A percentile compares a stretch with the other conserved stretches of the same genome.
phyloP scores from a whole-genome alignment of 495 filamentous ascomycete species.

The Penicillium dipodomyicola region DNA sequence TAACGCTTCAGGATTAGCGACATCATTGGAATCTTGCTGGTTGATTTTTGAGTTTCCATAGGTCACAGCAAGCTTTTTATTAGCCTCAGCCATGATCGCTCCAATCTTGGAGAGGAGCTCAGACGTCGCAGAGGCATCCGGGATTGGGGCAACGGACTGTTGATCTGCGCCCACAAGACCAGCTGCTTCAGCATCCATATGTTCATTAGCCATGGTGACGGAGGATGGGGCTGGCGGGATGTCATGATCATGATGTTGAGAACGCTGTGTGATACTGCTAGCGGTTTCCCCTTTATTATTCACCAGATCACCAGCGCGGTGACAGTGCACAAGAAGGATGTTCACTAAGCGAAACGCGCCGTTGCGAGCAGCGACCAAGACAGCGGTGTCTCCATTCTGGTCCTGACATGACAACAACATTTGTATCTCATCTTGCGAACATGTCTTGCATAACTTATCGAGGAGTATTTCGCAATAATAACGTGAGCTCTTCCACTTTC shows the following conservation, averaged over 20 bases:
- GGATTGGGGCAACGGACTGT: conserved; percentile 19
- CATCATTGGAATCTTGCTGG: conserved; percentile 40
- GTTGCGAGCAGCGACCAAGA: conserved; percentile 80
- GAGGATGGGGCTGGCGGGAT: conserved; percentile 44
- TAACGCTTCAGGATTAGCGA: conserved; percentile 44
- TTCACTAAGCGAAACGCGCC: conserved; percentile 46
- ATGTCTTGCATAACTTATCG: conserved; percentile 71
- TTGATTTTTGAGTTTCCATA: conserved; percentile 42
- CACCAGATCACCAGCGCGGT: conserved; percentile 72
- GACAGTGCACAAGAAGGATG: conserved; percentile 52
- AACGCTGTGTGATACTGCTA: conserved; percentile 61
- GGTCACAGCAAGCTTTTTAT: conserved; percentile 40
- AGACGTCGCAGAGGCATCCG: conserved; percentile 34
- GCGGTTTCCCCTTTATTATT: conserved; percentile 79
- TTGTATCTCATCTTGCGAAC: conserved; percentile 65
- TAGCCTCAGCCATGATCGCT: conserved; percentile 46
- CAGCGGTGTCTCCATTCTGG: conserved; percentile 79
- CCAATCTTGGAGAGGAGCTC: conserved; percentile 42
- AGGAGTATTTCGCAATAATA: conserved; percentile 94
- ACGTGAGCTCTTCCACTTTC: conserved; percentile 76
- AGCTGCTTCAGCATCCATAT: conserved; percentile 32
- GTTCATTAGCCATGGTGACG: conserved; percentile 46
- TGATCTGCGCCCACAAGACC: conserved; percentile 26
- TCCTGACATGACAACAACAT: conserved; percentile 71
- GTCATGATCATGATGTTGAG: conserved; percentile 33